Base-by-base conservation (phyloP, 1,139 yeast genomes). In the Scheffersomyces titani region DNA sequence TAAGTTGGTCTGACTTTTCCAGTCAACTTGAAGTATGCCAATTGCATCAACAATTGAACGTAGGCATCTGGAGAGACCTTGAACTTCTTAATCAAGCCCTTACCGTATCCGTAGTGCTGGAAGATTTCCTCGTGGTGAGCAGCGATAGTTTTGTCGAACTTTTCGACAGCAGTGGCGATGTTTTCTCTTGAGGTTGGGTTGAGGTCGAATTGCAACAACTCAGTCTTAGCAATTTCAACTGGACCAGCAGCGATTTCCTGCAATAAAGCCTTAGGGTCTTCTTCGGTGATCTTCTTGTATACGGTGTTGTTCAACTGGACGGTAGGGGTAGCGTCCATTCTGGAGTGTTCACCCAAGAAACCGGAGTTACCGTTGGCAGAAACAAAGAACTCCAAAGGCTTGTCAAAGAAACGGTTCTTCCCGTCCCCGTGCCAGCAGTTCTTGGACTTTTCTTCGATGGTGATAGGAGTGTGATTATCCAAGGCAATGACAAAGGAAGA, bases 251-350 rank as follows among this genome's bases (percentile, higher is more conserved):
- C 70, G 59, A 58, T 68, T 45, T 62, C 79, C 22, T 65, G 56
- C 56, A 77, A 52, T 46, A 80, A 69, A 5, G 65, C 68, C 30
- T 66, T 64, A 11, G 81, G 82, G 70, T 69, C 74, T 64, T 68
- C 79, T 71, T 86, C 82, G 62, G 72, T 61, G 60, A 90, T 76
- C 65, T 85, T 84, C 55, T 81, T 81, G 63, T 87, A 81, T 53
- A 93, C 82, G 69, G 82, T 87, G 75, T 92, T 93, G 75, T 93
- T 93, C 76, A 94, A 77, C 67, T 93, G 88, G 66, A 91, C 87
- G 47, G 97, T 94, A 67, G 98, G 97, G 20, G 98, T 92, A 61
- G 98, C 99, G 74, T 94, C 99, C 98, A 94, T 94, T 81, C 86
- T 90, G 44, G 98, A 92, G 78, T 94, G 99, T 77, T 94, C 99